A percentile compares a stretch with the other conserved stretches of the same genome.
These are phyloP conservation scores for Chlamydomonas reinhardtii DNA, from an alignment of 163 green algal species.

Conservation along the genomic window DNA sequence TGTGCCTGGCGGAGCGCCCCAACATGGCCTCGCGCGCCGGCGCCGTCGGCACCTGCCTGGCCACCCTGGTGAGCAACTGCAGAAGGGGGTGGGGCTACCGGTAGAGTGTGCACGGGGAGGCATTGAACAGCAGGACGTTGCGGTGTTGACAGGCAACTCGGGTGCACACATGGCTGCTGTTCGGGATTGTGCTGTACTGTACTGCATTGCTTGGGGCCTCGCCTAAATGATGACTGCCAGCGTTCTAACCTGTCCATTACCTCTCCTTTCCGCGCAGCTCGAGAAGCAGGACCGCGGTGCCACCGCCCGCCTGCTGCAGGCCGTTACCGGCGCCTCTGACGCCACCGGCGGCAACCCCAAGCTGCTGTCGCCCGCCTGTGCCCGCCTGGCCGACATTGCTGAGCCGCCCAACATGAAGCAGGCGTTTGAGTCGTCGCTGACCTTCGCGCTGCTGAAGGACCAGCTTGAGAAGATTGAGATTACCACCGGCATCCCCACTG, in stretches of 20 bases:
- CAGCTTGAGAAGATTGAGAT: constrained; percentile 65
- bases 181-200: too few relatives aligned
- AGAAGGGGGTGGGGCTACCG: too few relatives aligned
- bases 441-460: constrained; percentile 64
- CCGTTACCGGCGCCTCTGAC: too few relatives aligned
- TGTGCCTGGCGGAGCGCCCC: constrained; percentile 63
- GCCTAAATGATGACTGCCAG: too few relatives aligned
- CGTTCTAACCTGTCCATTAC: too few relatives aligned
- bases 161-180: too few relatives aligned
- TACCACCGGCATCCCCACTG: constrained; percentile 31
- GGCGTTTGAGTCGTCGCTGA: constrained; percentile 71
- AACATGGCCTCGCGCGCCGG: constrained; percentile 60
- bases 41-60: constrained; percentile 66
- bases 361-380: constrained; percentile 54
- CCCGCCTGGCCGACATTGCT: constrained; percentile 65
- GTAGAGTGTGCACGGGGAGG: too few relatives aligned
- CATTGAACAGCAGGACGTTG: too few relatives aligned
- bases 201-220: too few relatives aligned
- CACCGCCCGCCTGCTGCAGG: constrained; percentile 1
- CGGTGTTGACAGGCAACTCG: too few relatives aligned
- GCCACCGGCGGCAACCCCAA: neutral
- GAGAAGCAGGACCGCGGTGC: constrained; percentile 36
- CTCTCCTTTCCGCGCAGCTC: constrained; percentile 15
- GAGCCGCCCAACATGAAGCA: constrained; percentile 73
- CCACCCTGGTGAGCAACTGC: constrained; percentile 51